phyloP scores from a whole-genome alignment of 2,329 filamentous ascomycete species.

The Helotiales sp. region DNA sequence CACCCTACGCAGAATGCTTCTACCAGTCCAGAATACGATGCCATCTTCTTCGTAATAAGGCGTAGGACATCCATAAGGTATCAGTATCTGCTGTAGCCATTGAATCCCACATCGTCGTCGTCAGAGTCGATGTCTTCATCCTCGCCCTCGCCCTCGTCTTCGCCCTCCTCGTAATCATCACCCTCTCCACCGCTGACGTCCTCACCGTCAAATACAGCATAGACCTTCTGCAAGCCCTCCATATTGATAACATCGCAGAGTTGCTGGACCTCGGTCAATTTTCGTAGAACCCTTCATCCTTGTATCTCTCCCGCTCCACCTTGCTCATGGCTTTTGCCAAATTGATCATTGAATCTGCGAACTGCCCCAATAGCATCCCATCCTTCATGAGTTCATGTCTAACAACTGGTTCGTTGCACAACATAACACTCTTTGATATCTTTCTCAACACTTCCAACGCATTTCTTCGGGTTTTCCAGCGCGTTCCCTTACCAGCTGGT shows the following conservation, averaged over 20 bases:
- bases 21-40: too few relatives aligned
- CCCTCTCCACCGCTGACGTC: conserved; percentile 3
- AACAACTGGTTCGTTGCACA: conserved; percentile 17
- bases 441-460: conserved; percentile 10
- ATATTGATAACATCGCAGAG: conserved; percentile 14
- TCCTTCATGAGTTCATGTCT: conserved; percentile 22
- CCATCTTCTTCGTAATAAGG: too few relatives aligned
- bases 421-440: conserved; percentile 17
- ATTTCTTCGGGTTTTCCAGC: conserved; percentile 16
- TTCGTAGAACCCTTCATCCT: conserved; percentile 18
- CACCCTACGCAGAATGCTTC: too few relatives aligned
- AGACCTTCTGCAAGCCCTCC: conserved; percentile 16
- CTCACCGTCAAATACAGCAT: conserved; percentile 15
- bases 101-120: neutral
- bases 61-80: too few relatives aligned
- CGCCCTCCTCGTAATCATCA: conserved; percentile 4
- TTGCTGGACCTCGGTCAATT: conserved; percentile 7
- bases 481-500: conserved; percentile 9
- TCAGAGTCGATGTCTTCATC: neutral
- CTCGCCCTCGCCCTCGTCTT: neutral
- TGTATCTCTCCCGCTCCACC: conserved; percentile 10
- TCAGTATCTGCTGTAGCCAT: too few relatives aligned
- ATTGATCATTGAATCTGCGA: conserved; percentile 14
- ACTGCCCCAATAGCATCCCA: conserved; percentile 14
- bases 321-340: conserved; percentile 11